Evolutionary conservation across 495 filamentous ascomycete species (phyloP), one percentile per base, ranked within the genome.

Genomic region (Trichodelitschia bisporula): DNA sequence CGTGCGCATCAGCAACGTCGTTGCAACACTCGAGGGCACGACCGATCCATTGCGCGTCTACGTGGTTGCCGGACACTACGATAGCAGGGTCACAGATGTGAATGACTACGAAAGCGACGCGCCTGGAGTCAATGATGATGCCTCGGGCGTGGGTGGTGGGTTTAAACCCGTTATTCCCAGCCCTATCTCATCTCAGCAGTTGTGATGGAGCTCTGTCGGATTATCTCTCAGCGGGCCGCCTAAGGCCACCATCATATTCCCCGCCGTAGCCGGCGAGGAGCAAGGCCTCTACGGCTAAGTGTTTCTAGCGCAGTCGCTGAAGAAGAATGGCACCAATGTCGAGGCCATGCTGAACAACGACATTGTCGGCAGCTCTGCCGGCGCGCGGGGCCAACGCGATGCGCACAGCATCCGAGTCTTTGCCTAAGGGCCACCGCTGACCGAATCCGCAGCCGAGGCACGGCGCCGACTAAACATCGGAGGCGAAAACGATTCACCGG

Each of bases 111-210:
- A 46, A n/a, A 41, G 38, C 35, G 56, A 61, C 33, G 57, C 59
- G 4, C 61, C 61, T 4, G 61, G 61, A 5, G 57, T 59, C 2
- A 56, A 66, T 37, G 61, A 66, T 33, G 57, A 66, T 36, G 59
- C 53, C 8, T 50, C 47, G 10, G 49, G 45, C 8, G 41, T 43
- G 15, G 49, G 47, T 1, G 16, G 41, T 44, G 38, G 19, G 36
- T 28, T n/a, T 25, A 29, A 20, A 15, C 10, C 23, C n/a, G n/a
- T n/a, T n/a, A n/a, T n/a, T n/a, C 28, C 10, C 14, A 35, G 9
- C 13, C 26, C 19, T 9, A 19, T 29, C 30, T 30, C 26, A 31
- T 14, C 26, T 16, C n/a, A 15, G 20, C 42, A 16, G 44, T 62
- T 12, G 48, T 49, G 2, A 48, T 64, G 35, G 59, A 66, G 42